Conservation (phyloP, 257 asterid genomes). For the Eustoma russellianum region DNA sequence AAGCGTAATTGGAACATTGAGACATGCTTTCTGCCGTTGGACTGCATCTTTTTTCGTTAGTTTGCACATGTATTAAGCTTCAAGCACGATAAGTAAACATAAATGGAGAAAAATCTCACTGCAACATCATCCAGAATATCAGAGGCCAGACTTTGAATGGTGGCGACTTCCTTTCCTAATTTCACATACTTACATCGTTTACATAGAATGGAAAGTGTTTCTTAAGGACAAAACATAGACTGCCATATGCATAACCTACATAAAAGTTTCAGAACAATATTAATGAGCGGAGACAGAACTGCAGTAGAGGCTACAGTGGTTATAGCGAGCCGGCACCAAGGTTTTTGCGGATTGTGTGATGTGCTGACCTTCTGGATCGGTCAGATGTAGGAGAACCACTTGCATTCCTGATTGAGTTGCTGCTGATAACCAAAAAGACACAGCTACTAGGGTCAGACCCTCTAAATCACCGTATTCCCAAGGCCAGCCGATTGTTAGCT, state of each 20-base stretch:
- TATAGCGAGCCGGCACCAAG: neutral
- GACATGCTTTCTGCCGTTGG: too few relatives aligned
- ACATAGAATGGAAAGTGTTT: constrained; percentile 4
- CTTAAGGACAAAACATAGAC: constrained; percentile 3
- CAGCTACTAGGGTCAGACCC: constrained; percentile 4
- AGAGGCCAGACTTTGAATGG: too few relatives aligned
- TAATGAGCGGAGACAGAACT: neutral
- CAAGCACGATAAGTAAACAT: too few relatives aligned
- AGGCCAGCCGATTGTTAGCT: constrained; percentile 4
- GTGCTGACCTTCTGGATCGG: constrained; percentile 1
- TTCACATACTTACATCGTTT: constrained; percentile 9
- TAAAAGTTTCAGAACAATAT: neutral
- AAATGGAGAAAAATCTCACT: too few relatives aligned
- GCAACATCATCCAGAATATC: too few relatives aligned
- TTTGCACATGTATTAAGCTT: too few relatives aligned
- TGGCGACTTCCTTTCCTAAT: too few relatives aligned
- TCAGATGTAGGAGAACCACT: neutral
- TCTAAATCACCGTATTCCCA: neutral
- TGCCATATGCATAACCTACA: constrained; percentile 2
- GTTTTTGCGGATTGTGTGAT: neutral
- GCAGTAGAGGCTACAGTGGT: neutral
- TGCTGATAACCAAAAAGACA: neutral
- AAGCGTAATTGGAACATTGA: too few relatives aligned
- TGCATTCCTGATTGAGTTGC: neutral
- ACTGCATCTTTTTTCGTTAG: too few relatives aligned